phyloP scores from a whole-genome alignment of 2,329 filamentous ascomycete species.

The Tolypocladium inflatum region DNA sequence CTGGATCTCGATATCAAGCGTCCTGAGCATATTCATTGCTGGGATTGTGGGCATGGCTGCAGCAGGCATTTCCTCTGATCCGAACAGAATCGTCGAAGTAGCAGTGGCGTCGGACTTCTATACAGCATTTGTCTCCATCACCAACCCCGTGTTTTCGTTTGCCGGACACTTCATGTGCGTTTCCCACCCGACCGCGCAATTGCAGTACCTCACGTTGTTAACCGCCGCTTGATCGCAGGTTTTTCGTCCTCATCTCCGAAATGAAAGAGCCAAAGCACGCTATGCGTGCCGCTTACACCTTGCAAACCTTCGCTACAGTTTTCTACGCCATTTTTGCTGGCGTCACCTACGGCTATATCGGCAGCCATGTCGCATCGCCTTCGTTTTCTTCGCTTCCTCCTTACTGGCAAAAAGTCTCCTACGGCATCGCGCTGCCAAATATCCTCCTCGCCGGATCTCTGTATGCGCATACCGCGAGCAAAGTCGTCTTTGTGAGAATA shows the following conservation, averaged over 20 bases:
- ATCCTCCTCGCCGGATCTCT: conserved; percentile 39
- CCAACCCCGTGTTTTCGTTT: conserved; percentile 42
- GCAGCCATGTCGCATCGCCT: conserved; percentile 32
- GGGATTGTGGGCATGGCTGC: conserved; percentile 41
- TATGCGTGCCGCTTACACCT: conserved; percentile 39
- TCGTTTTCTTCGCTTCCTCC: conserved; percentile 35
- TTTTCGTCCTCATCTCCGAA: conserved; percentile 43
- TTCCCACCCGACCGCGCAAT: background rate
- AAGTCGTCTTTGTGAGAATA: conserved; percentile 39
- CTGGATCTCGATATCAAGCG: conserved; percentile 34
- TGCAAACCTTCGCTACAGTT: conserved; percentile 38
- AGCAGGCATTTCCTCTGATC: conserved; percentile 30
- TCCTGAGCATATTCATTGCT: conserved; percentile 37
- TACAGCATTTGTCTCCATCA: conserved; percentile 21
- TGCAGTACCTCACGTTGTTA: background rate
- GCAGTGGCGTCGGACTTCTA: conserved; percentile 20
- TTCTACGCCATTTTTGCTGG: conserved; percentile 42
- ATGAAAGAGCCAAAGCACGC: conserved; percentile 40
- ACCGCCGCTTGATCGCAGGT: conserved; percentile 12
- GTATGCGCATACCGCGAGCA: conserved; percentile 41
- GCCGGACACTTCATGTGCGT: conserved; percentile 38
- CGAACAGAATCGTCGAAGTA: conserved; percentile 25
- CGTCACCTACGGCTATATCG: conserved; percentile 41
- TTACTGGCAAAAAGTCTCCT: conserved; percentile 38
- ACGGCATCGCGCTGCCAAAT: conserved; percentile 39